Evolutionary conservation across 768 basidiomycete genomes (phyloP).

Genomic region (Coprinopsis marcescibilis): DNA sequence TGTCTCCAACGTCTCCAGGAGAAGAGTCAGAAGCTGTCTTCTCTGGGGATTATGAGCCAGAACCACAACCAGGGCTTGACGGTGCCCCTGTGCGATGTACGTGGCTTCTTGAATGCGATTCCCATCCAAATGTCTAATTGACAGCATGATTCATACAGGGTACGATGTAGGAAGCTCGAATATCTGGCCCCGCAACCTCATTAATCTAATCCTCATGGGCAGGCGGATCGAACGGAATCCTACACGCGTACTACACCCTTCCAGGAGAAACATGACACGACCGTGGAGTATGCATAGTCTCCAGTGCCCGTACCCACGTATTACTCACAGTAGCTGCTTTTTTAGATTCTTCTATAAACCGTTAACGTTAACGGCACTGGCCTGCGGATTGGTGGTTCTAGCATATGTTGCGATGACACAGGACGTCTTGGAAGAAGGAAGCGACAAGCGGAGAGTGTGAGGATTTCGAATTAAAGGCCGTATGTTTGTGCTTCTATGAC

Average conservation of each 20-base stretch:
- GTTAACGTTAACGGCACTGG: slow-evolving; percentile 69
- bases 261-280: slow-evolving; percentile 78
- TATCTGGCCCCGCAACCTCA: slow-evolving; percentile 17
- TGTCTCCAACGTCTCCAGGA: slow-evolving; percentile 41
- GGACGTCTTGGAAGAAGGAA: slow-evolving; percentile 79
- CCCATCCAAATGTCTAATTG: not conserved
- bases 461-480: slow-evolving; percentile 21
- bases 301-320: slow-evolving; percentile 3
- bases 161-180: slow-evolving; percentile 61
- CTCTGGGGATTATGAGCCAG: slow-evolving; percentile 44
- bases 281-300: slow-evolving; percentile 58
- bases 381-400: slow-evolving; percentile 57
- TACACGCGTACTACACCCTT: slow-evolving; percentile 82
- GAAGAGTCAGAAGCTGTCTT: slow-evolving; percentile 61
- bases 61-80: slow-evolving; percentile 68
- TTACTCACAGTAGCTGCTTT: slow-evolving; percentile 12
- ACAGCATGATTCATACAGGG: slow-evolving; percentile 41
- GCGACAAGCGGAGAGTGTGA: slow-evolving; percentile 76
- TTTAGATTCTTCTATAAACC: slow-evolving; percentile 86
- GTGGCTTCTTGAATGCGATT: slow-evolving; percentile 24
- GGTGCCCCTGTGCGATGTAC: slow-evolving; percentile 78
- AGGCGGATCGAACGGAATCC: slow-evolving; percentile 81
- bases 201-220: slow-evolving; percentile 11
- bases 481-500: not conserved
- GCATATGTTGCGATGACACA: slow-evolving; percentile 81